Evolutionary conservation across 2,329 filamentous ascomycete species (phyloP).

Genomic region (Neophaeococcomyces mojaviensis): DNA sequence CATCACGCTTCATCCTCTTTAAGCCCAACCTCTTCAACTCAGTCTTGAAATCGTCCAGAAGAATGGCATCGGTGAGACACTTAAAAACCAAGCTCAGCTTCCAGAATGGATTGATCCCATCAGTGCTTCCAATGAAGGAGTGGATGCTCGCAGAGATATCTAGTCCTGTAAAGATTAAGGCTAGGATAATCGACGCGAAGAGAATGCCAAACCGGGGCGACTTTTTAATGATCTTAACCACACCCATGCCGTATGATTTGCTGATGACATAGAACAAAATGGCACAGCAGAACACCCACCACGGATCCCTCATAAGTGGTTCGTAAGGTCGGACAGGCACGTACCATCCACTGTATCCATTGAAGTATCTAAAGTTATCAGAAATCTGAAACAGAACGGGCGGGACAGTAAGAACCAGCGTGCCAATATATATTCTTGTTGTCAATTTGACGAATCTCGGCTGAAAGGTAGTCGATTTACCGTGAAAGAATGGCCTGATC

Average conservation of each 20-base stretch:
- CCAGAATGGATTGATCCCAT: constrained; percentile 56
- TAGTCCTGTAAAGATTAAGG: constrained; percentile 52
- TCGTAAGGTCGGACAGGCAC: constrained; percentile 51
- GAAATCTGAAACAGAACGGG: constrained; percentile 61
- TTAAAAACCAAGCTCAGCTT: constrained; percentile 56
- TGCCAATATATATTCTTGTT: constrained; percentile 45
- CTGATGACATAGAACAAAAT: constrained; percentile 50
- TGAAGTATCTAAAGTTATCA: constrained; percentile 59
- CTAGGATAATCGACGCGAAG: constrained; percentile 52
- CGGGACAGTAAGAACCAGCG: constrained; percentile 51
- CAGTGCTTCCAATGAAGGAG: constrained; percentile 21
- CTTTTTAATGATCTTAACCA: constrained; percentile 50
- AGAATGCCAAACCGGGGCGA: constrained; percentile 59
- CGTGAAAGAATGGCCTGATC: constrained; percentile 52
- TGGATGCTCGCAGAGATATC: constrained; percentile 54
- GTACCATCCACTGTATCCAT: constrained; percentile 48
- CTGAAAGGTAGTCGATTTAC: constrained; percentile 39
- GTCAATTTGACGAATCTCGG: constrained; percentile 19
- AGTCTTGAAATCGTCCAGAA: constrained; percentile 63
- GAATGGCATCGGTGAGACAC: constrained; percentile 58
- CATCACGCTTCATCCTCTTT: constrained; percentile 19
- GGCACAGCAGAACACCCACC: constrained; percentile 59
- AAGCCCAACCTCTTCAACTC: constrained; percentile 25
- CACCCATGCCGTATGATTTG: constrained; percentile 47
- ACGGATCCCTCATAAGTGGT: constrained; percentile 56